Percentiles rank a stretch among this genome's conserved stretches.
Evolutionary conservation across 768 basidiomycete species (phyloP).

Genomic region (Lactarius indigo): DNA sequence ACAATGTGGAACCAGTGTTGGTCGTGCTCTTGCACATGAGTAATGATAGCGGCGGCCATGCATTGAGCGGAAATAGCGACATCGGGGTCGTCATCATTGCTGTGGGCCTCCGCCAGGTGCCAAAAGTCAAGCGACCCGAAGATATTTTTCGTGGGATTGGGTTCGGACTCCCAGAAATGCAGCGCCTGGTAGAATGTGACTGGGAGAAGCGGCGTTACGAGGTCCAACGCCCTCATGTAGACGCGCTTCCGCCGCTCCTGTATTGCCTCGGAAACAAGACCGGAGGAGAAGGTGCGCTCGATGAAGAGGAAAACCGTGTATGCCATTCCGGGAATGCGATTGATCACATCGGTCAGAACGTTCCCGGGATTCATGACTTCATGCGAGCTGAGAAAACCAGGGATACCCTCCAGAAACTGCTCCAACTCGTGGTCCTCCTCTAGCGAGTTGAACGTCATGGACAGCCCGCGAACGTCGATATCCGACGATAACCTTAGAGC

Average conservation of each 20-base stretch:
- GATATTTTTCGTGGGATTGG: constrained; percentile 7
- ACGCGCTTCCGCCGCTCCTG: constrained; percentile 13
- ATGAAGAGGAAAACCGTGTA: constrained; percentile 20
- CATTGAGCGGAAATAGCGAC: constrained; percentile 17
- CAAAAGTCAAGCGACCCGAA: constrained; percentile 16
- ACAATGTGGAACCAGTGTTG: constrained; percentile 12
- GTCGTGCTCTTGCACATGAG: constrained; percentile 9
- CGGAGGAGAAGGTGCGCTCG: constrained; percentile 17
- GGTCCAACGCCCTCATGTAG: constrained; percentile 13
- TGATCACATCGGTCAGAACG: constrained; percentile 1
- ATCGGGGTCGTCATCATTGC: constrained; percentile 19
- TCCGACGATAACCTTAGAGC: constrained; percentile 10
- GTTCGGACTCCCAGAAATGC: constrained; percentile 12
- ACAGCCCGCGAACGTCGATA: constrained; percentile 18
- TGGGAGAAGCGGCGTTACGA: constrained; percentile 12
- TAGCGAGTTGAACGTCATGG: constrained; percentile 17
- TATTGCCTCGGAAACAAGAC: constrained; percentile 13
- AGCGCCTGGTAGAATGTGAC: constrained; percentile 18
- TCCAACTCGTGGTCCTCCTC: constrained; percentile 24
- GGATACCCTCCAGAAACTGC: constrained; percentile 17
- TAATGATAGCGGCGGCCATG: constrained; percentile 13
- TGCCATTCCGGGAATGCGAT: constrained; percentile 15
- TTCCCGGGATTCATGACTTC: constrained; percentile 4
- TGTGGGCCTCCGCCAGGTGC: constrained; percentile 15
- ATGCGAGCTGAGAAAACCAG: constrained; percentile 19